Base-by-base conservation (phyloP, 2,329 filamentous ascomycete genomes). In the Tympanopsis confertula region DNA sequence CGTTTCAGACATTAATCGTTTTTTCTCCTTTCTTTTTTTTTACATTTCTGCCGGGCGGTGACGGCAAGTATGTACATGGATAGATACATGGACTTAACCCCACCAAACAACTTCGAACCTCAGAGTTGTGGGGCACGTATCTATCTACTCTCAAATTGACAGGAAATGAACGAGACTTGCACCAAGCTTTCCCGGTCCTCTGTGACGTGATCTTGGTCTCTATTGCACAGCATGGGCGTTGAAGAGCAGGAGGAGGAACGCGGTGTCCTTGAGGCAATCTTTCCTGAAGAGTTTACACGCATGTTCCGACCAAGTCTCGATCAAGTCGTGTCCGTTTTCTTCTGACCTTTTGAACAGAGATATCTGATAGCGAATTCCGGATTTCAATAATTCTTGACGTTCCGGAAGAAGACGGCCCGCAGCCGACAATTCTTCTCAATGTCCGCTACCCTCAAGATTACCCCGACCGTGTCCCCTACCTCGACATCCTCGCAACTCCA, bases 251-350 rank as follows among this genome's bases (percentile, higher is more conserved):
- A 80, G 47, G 91, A 98, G 65, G 91, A 98, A 71, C 81, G 88
- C 44, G 91, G 98, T 61, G 89, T 98, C 50, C 86, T 98, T 56
- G 86, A 93, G 54, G 95, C 89, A 43, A 98, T 98, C 55, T 98
- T 96, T 50, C 87, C 89, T 1, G 89, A 98, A 42, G 91, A 98
- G 64, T 94, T 98, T 49, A 89, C 81, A 71, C 83, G 87, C 89
- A 53, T 35, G 58, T 45, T 35, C 17, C 24, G 10, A 38, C 37
- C 24, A 22, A 35, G 30, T 41, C 42, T 28, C 36, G 36, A 22
- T 14, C 20, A 28, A 35, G 7, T 35, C 20, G 29, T 38, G 42
- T 19, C 18, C 36, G 38, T 28, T 32, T 22, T 38, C 19, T 37
- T 28, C 19, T 10, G 18, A 15, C 3, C 5, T 37, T n/a, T 26